Conservation (phyloP, 306 rosid genomes). For the Cucurbita pepo region DNA sequence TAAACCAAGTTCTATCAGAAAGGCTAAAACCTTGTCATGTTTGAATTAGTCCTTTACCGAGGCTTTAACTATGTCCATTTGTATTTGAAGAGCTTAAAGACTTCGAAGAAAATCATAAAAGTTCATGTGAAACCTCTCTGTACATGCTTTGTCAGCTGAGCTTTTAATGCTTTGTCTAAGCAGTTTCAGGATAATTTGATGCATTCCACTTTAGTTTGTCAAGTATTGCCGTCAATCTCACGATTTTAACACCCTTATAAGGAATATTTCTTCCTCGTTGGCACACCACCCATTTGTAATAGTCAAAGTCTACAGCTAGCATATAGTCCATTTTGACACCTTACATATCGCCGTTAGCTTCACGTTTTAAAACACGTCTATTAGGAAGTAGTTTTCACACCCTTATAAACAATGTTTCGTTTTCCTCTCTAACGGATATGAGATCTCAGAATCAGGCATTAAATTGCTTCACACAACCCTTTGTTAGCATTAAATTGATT, state of each 20-base stretch:
- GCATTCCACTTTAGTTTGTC: background rate
- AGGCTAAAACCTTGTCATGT: background rate
- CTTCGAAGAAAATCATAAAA: background rate
- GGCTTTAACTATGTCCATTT: background rate
- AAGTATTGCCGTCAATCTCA: no score
- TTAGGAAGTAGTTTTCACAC: no score
- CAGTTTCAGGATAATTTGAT: background rate
- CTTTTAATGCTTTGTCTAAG: background rate
- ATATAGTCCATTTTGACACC: no score
- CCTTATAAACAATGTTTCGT: no score
- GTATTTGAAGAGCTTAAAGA: background rate
- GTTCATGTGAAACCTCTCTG: background rate
- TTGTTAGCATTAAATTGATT: background rate
- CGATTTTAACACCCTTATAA: no score
- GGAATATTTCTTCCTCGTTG: no score
- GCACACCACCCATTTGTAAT: no score
- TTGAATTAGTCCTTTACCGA: background rate
- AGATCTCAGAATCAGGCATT: no score
- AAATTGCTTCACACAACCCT: background rate
- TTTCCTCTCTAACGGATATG: no score
- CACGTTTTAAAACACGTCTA: no score
- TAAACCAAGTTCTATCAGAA: conserved; percentile 4
- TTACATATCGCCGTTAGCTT: no score
- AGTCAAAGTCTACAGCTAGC: no score
- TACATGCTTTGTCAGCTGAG: background rate